Base-by-base conservation (phyloP, 805 yeast species). In the Candida vaughaniae region DNA sequence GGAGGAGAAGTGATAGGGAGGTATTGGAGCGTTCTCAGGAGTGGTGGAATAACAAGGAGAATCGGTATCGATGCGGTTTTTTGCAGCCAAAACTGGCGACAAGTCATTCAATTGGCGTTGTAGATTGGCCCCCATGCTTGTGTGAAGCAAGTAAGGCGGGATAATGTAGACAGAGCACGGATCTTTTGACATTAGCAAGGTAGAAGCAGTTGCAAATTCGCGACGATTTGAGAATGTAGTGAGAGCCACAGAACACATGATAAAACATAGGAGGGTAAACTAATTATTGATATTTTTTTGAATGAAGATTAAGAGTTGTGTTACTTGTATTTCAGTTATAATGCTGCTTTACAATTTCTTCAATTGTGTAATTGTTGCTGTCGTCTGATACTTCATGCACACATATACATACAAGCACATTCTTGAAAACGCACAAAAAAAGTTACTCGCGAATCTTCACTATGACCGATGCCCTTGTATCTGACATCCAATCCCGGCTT, bases 381-480 rank as follows among this genome's bases (percentile, higher is more conserved):
- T n/a, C n/a, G n/a, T n/a, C n/a, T n/a, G n/a, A n/a, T n/a, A n/a
- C n/a, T n/a, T n/a, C n/a, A n/a, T n/a, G n/a, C n/a, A n/a, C n/a
- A n/a, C n/a, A n/a, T n/a, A n/a, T n/a, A n/a, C n/a, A n/a, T n/a
- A n/a, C n/a, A n/a, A n/a, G n/a, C n/a, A n/a, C n/a, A n/a, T n/a
- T n/a, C n/a, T n/a, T n/a, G n/a, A n/a, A n/a, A n/a, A n/a, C n/a
- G n/a, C n/a, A n/a, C n/a, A n/a, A n/a, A n/a, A n/a, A n/a, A n/a
- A n/a, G n/a, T n/a, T n/a, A n/a, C n/a, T n/a, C n/a, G n/a, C n/a
- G n/a, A n/a, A n/a, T n/a, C n/a, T n/a, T n/a, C n/a, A n/a, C n/a
- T n/a, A 81, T 82, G 89, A 80, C 88, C 7, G 72, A 71, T 14
- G 66, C 61, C 18, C 62, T 81, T 1, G 10, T 20, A 20, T 7